phyloP scores from a whole-genome alignment of 768 basidiomycete genomes.

The Kwoniella dejecticola region DNA sequence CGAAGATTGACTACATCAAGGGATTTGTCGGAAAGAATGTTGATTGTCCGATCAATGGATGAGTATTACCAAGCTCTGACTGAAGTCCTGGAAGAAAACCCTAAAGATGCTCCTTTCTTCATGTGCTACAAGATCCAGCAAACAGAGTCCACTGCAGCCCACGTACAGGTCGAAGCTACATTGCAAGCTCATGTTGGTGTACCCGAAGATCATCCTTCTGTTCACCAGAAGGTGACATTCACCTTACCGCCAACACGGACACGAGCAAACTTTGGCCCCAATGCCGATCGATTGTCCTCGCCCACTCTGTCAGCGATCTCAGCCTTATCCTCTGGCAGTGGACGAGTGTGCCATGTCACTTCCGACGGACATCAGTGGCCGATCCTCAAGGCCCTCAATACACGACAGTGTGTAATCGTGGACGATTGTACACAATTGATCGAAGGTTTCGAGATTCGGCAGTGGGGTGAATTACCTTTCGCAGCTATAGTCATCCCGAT shows the following conservation, averaged over 20 bases:
- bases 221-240: conserved; percentile 10
- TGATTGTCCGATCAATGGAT: conserved; percentile 26
- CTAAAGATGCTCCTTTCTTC: conserved; percentile 44
- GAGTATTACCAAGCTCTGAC: conserved; percentile 36
- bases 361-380: conserved; percentile 39
- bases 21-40: conserved; percentile 40
- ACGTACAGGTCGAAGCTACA: conserved; percentile 14
- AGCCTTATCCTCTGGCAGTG: conserved; percentile 39
- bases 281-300: conserved; percentile 39
- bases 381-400: conserved; percentile 42
- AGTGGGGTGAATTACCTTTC: conserved; percentile 50
- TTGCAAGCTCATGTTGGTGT: conserved; percentile 37
- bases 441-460: conserved; percentile 36
- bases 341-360: conserved; percentile 22
- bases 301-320: conserved; percentile 47
- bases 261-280: conserved; percentile 29
- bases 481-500: conserved; percentile 51
- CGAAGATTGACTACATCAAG: conserved; percentile 32
- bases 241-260: conserved; percentile 11
- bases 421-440: conserved; percentile 44
- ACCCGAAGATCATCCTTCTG: conserved; percentile 36
- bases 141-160: conserved; percentile 1
- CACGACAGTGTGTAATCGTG: conserved; percentile 46
- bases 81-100: conserved; percentile 38
- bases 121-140: conserved; percentile 37